Evolutionary conservation across 805 yeast species (phyloP).

Genomic region (Yamadazyma ubonensis): DNA sequence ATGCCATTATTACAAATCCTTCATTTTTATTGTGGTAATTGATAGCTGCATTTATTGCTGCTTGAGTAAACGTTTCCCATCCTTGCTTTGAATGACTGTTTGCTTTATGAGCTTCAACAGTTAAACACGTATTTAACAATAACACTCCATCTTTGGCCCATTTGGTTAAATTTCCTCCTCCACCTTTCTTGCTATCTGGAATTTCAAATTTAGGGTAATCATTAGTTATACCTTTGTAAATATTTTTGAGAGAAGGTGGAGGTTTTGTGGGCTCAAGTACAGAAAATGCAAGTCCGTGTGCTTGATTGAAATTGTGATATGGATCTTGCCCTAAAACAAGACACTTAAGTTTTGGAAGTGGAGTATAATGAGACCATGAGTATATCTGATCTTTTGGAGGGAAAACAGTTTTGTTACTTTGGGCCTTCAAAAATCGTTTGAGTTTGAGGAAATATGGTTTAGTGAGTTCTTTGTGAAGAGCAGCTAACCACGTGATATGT

Average conservation of each 20-base stretch:
- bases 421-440: slow-evolving; percentile 59
- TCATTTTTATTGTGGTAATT: slow-evolving; percentile 34
- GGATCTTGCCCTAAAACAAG: slow-evolving; percentile 95
- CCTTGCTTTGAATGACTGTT: slow-evolving; percentile 89
- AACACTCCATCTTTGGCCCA: slow-evolving; percentile 92
- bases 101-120: slow-evolving; percentile 91
- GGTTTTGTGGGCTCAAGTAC: slow-evolving; percentile 77
- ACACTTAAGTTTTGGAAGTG: slow-evolving; percentile 69
- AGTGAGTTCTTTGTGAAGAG: slow-evolving; percentile 66
- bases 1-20: slow-evolving; percentile 73
- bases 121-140: slow-evolving; percentile 80
- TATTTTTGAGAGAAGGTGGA: slow-evolving; percentile 84
- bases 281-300: slow-evolving; percentile 94
- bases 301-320: slow-evolving; percentile 88
- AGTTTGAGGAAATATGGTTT: slow-evolving; percentile 81
- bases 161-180: slow-evolving; percentile 65
- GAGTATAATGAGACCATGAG: slow-evolving; percentile 89
- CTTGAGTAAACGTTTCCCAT: slow-evolving; percentile 88
- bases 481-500: slow-evolving; percentile 75
- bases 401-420: slow-evolving; percentile 54
- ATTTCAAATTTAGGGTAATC: slow-evolving; percentile 66
- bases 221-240: slow-evolving; percentile 69
- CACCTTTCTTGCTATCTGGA: slow-evolving; percentile 42
- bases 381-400: slow-evolving; percentile 80
- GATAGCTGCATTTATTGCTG: slow-evolving; percentile 56